Base-by-base conservation (phyloP, 371 early-diverging fungal species). In the Amoeboaphelidium occidentale region DNA sequence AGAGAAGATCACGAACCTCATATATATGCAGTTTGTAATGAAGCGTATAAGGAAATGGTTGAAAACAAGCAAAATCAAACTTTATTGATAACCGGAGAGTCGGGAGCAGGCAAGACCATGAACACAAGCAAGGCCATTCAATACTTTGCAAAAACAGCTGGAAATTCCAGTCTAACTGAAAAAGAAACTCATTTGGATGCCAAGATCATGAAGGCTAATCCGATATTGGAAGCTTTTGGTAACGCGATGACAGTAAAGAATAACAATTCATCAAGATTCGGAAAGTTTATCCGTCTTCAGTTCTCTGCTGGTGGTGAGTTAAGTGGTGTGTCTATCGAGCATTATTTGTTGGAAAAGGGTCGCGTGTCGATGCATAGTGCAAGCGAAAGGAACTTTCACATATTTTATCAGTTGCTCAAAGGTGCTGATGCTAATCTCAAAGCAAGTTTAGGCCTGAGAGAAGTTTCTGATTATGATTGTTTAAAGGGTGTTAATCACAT, bases 91-190 rank as follows among this genome's bases (percentile, higher is more conserved):
- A 68, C 66, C 24, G 69, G 69, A 39, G 69, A 68, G 51, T 58
- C 59, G 27, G 69, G 69, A 39, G 66, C 69, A 45, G 69, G 69
- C 23, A 69, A 69, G 48, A 69, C 69, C 21, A 63, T 58, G 49
- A 64, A 64, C 48, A 61, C 65, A 12, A 63, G 66, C 49, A 57
- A 59, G 41, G 58, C 63, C 2, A 60, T 65, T 32, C 55, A 58
- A 27, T 69, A 58, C 55, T 50, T 68, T 22, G 52, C 63, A 1
- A 53, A 42, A 20, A 54, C 58, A 21, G 46, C 46, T 1, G 24
- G 25, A 1, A 26, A 26, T 23, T 52, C 51, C 10, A n/a, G 25
- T 41, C 49, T 45, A 21, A 54, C 12, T 2, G 26, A 20, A 48
- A 25, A 44, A 48, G 39, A 4, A 0, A 28, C 20, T 28, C 4